Evolutionary conservation across 768 basidiomycete species (phyloP).

Genomic region (Trametopsis cervina): DNA sequence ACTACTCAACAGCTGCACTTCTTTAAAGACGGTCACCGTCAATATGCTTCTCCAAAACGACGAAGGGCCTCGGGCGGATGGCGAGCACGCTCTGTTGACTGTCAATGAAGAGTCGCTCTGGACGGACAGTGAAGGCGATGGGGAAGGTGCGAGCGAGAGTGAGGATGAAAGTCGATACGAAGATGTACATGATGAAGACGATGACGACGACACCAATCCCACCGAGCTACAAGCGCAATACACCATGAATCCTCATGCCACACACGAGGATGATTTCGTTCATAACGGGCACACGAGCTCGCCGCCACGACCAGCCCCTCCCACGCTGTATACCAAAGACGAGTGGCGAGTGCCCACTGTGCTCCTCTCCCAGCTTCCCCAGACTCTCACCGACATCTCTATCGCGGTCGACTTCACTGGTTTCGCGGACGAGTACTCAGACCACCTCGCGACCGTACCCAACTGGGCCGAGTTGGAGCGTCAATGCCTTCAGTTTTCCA

Average conservation of each 20-base stretch:
- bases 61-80: neutral
- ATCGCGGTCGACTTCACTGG: slow-evolving; percentile 2
- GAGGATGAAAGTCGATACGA: neutral
- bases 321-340: neutral
- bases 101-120: neutral
- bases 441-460: neutral
- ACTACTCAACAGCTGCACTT: neutral
- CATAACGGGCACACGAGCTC: too few species aligned
- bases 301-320: neutral
- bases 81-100: neutral
- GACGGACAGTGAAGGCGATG: neutral
- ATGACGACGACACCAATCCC: neutral
- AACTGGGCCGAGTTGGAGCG: slow-evolving; percentile 2
- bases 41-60: neutral
- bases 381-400: neutral
- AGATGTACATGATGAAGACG: neutral
- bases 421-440: neutral
- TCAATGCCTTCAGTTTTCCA: neutral
- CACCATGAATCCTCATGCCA: too few species aligned
- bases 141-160: neutral
- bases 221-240: too few species aligned
- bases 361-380: slow-evolving; percentile 1
- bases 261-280: too few species aligned
- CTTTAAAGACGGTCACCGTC: neutral
- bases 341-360: slow-evolving; percentile 3